phyloP scores from a whole-genome alignment of 1,284 basidiomycete genomes.

The Cryptococcus sp. region DNA sequence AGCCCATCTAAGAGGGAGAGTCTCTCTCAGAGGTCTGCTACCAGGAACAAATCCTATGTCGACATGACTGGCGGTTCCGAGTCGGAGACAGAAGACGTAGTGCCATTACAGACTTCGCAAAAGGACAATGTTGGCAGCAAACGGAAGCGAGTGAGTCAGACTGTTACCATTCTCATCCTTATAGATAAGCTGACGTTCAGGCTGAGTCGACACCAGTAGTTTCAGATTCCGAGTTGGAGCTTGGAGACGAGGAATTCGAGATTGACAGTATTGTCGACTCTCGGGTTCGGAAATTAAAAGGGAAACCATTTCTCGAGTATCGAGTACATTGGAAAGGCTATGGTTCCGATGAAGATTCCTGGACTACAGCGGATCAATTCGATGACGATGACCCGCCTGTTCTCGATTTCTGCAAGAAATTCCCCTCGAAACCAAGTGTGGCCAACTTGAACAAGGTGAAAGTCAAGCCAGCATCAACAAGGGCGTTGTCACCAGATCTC shows the following conservation, averaged over 20 bases:
- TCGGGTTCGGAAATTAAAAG: conserved; percentile 15
- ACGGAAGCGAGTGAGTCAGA: conserved; percentile 19
- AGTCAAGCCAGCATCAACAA: too few species aligned
- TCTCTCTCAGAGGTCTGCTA: conserved; percentile 8
- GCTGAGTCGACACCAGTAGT: neutral
- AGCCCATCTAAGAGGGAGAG: conserved; percentile 1
- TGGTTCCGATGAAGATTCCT: conserved; percentile 24
- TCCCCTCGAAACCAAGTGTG: conserved; percentile 26
- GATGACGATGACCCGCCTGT: conserved; percentile 46
- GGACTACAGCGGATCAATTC: conserved; percentile 35
- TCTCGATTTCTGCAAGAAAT: conserved; percentile 24
- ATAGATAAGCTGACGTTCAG: neutral
- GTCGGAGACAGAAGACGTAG: conserved; percentile 9
- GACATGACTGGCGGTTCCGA: conserved; percentile 25
- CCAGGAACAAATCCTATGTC: conserved; percentile 15
- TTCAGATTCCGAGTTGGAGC: conserved; percentile 4
- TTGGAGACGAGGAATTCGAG: conserved; percentile 37
- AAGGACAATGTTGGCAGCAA: conserved; percentile 6
- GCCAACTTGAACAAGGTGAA: neutral
- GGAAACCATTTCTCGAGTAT: conserved; percentile 27
- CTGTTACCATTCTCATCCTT: conserved; percentile 3
- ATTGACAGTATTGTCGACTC: conserved; percentile 41
- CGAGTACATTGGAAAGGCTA: conserved; percentile 41
- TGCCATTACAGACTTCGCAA: neutral
- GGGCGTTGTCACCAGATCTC: too few species aligned